Base-by-base conservation (phyloP, 192 early-diverging fungal genomes). In the Phlyctochytrium arcticum region DNA sequence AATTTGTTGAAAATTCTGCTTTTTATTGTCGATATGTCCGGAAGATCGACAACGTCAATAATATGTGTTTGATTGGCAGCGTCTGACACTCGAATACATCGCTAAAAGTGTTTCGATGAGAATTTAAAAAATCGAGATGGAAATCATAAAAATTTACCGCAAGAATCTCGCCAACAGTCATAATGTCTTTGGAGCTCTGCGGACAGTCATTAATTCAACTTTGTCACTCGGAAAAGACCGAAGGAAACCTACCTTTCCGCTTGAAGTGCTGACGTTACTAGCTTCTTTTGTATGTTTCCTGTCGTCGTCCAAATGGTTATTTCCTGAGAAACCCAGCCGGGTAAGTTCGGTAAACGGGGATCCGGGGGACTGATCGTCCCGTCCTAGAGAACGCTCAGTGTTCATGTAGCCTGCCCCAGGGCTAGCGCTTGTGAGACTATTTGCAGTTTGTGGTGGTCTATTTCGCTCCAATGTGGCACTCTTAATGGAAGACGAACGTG, bases 1-100 rank as follows among this genome's bases (percentile, higher is more conserved):
- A 96, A 96, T 53, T 93, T 92, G 60, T 82, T 80, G 39, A 92
- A 71, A 4, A 96, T 85, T 35, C 77, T 80, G 39, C 80, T 74
- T 62, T 92, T 77, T 19, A 97, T 87, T 24, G 78, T 73, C 26
- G 66, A 63, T 1, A 89, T 89, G 30, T 90, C 89, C 47, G 72
- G 84, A 7, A 86, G 73, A 61, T 85, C 81, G 31, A 84, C 80
- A 23, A 95, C 86, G 44, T 90, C 79, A 31, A 97, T 90, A 26
- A 89, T 86, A 42, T 90, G 86, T 6, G 80, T 80, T 62, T 94
- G 86, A 35, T 88, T 85, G 44, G 89, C 87, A 10, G 89, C 84
- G n/a, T 90, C 90, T 48, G 85, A 78, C 8, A 95, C 88, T 29
- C 87, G 75, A 21, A 95, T 85, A 32, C 85, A 89, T 63, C 81